phyloP scores from a whole-genome alignment of 202 grass and related monocot species.

The Dendrocalamus latiflorus region DNA sequence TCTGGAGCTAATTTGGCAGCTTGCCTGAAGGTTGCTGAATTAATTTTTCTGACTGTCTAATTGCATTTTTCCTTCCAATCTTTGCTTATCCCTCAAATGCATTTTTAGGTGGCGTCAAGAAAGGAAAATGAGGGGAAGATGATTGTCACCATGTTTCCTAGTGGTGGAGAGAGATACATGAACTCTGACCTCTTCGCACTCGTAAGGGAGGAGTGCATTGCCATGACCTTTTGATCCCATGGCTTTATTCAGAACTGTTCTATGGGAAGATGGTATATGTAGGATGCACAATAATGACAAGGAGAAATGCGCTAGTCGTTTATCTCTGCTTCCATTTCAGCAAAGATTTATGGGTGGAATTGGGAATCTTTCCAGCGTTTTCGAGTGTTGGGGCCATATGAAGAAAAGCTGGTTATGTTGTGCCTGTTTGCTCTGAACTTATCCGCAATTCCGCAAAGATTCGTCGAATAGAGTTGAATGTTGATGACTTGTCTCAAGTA shows the following conservation, averaged over 20 bases:
- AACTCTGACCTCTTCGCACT: slow-evolving; percentile 53
- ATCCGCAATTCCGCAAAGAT: too few relatives aligned
- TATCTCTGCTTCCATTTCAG: neutral
- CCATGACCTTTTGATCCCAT: slow-evolving; percentile 58
- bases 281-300: neutral
- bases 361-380: neutral
- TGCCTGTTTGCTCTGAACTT: neutral
- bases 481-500: too few relatives aligned
- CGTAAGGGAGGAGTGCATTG: slow-evolving; percentile 50
- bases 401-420: neutral
- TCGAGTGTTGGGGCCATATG: neutral
- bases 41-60: neutral
- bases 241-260: neutral
- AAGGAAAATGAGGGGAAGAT: slow-evolving; percentile 55
- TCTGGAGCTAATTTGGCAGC: slow-evolving; percentile 49
- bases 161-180: slow-evolving; percentile 75
- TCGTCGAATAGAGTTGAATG: too few relatives aligned
- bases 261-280: neutral
- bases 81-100: slow-evolving; percentile 10
- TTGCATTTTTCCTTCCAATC: neutral
- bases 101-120: slow-evolving; percentile 33
- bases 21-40: slow-evolving; percentile 35
- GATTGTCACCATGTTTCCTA: slow-evolving; percentile 62
- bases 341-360: neutral
- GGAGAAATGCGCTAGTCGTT: neutral